Evolutionary conservation across 495 filamentous ascomycete species (phyloP).

Genomic region (Hypomontagnella monticulosa): DNA sequence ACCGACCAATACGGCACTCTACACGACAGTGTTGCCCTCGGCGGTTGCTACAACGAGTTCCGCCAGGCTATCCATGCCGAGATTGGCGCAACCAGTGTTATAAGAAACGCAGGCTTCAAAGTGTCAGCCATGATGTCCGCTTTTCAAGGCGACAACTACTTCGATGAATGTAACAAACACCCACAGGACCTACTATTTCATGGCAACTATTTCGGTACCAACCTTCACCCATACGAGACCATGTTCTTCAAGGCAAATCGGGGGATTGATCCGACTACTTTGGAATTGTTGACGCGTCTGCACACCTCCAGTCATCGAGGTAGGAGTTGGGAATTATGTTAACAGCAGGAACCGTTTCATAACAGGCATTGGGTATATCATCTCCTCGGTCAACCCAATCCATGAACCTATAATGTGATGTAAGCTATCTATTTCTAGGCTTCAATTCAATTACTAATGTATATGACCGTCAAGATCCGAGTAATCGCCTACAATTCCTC

Average conservation of each 20-base stretch:
- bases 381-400: background rate
- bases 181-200: slow-evolving; percentile 34
- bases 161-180: slow-evolving; percentile 22
- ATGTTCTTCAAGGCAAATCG: slow-evolving; percentile 48
- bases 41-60: slow-evolving; percentile 37
- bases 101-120: slow-evolving; percentile 41
- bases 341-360: background rate
- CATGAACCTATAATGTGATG: background rate
- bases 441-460: no score
- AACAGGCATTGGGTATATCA: background rate
- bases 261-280: slow-evolving; percentile 30
- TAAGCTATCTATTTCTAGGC: background rate
- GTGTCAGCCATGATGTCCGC: slow-evolving; percentile 46
- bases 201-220: slow-evolving; percentile 44
- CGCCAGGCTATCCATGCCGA: slow-evolving; percentile 44
- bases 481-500: no score
- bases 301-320: slow-evolving; percentile 17
- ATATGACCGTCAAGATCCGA: no score
- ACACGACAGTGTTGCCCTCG: slow-evolving; percentile 36
- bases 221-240: slow-evolving; percentile 47
- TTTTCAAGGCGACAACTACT: slow-evolving; percentile 30
- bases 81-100: slow-evolving; percentile 39
- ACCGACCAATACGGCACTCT: slow-evolving; percentile 19
- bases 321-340: slow-evolving; percentile 37
- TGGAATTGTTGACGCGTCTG: slow-evolving; percentile 39